Conservation (phyloP, 1,284 basidiomycete species). For the Sporisorium scitamineum region DNA sequence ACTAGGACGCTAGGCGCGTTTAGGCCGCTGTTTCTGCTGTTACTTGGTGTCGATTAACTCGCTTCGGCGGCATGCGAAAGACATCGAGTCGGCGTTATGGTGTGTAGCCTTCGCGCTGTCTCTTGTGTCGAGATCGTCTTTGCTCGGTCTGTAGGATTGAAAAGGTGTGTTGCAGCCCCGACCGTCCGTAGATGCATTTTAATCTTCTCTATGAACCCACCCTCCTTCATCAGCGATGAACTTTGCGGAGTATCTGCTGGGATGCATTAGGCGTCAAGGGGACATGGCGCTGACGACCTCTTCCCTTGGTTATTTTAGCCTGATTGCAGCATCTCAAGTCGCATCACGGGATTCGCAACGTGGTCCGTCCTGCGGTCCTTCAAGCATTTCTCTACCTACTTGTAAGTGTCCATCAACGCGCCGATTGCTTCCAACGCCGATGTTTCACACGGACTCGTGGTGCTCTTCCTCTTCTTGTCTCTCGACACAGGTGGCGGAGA, state of each 20-base stretch:
- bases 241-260: constrained; percentile 2
- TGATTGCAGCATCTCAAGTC: not conserved
- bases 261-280: too few relatives aligned
- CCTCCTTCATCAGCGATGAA: constrained; percentile 18
- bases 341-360: not conserved
- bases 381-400: constrained; percentile 1
- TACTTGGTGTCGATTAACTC: constrained; percentile 48
- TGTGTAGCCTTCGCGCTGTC: constrained; percentile 52
- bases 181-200: constrained; percentile 53
- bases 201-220: constrained; percentile 56
- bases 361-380: not conserved
- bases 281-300: constrained; percentile 9
- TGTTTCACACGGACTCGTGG: constrained; percentile 19
- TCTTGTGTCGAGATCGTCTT: constrained; percentile 4
- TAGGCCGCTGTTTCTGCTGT: constrained; percentile 40
- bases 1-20: constrained; percentile 32
- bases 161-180: constrained; percentile 38
- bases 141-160: constrained; percentile 14
- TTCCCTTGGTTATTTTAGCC: not conserved
- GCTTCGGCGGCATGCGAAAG: constrained; percentile 53
- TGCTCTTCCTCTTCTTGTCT: not conserved
- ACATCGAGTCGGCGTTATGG: constrained; percentile 16
- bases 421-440: not conserved
- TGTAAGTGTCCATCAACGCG: constrained; percentile 20
- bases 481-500: not conserved